Percentiles rank a stretch among this genome's conserved stretches.
These are phyloP conservation scores for Quercus wislizeni DNA, from an alignment of 306 rosid genomes.

Conservation along the genomic window DNA sequence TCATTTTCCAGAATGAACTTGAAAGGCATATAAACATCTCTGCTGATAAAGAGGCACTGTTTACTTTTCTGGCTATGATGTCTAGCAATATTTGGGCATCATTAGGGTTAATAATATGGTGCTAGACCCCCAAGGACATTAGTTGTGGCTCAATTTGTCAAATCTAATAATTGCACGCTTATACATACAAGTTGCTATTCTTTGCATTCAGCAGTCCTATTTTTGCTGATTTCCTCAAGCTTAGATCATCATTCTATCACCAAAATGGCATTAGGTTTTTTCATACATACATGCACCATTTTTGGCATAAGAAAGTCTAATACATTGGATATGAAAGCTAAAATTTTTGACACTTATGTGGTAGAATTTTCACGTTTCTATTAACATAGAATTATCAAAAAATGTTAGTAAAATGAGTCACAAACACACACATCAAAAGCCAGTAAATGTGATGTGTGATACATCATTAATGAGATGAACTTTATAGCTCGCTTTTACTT, in stretches of 20 bases:
- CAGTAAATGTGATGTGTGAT: neutral
- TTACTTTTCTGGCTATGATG: too few relatives aligned
- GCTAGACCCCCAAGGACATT: too few relatives aligned
- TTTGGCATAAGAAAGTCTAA: neutral
- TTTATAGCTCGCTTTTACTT: neutral
- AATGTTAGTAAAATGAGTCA: neutral
- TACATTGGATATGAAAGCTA: neutral
- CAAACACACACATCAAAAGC: neutral
- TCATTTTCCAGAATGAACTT: too few relatives aligned
- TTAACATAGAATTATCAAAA: neutral
- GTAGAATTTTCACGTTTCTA: neutral
- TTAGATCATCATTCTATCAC: too few relatives aligned
- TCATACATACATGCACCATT: neutral
- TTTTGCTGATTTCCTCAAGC: too few relatives aligned
- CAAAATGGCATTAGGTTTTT: neutral
- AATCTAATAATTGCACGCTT: too few relatives aligned
- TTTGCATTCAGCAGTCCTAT: too few relatives aligned
- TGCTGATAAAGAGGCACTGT: neutral
- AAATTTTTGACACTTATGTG: neutral
- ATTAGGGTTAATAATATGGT: too few relatives aligned
- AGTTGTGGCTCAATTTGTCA: too few relatives aligned
- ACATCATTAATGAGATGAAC: neutral
- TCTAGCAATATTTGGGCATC: too few relatives aligned
- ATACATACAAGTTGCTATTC: too few relatives aligned
- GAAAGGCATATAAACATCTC: too few relatives aligned